phyloP scores from a whole-genome alignment of 164 flowering plant species.

The Macadamia integrifolia region DNA sequence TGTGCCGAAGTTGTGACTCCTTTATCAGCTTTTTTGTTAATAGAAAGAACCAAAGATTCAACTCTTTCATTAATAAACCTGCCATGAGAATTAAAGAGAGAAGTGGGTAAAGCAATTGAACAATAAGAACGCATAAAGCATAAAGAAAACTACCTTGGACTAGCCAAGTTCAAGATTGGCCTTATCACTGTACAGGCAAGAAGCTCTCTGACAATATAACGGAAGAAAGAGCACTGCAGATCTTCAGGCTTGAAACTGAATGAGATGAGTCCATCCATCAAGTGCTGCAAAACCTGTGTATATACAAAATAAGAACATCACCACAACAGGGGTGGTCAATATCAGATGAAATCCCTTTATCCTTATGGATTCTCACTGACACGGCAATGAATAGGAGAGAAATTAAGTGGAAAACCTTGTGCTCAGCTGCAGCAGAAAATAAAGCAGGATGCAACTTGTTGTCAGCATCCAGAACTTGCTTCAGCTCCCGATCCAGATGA shows the following conservation, averaged over 20 bases:
- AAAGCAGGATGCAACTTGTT: conserved; percentile 93
- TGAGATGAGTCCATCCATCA: conserved; percentile 78
- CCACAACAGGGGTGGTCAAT: not conserved
- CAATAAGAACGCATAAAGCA: conserved; percentile 3
- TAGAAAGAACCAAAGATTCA: conserved; percentile 54
- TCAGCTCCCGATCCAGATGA: conserved; percentile 55
- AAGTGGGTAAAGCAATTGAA: conserved; percentile 11
- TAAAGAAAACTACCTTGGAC: conserved; percentile 51
- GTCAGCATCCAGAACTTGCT: conserved; percentile 58
- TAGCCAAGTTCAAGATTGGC: conserved; percentile 87
- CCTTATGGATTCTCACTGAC: not conserved
- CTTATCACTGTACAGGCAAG: conserved; percentile 94
- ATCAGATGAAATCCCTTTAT: conserved; percentile 4
- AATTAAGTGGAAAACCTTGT: conserved; percentile 51
- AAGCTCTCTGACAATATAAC: conserved; percentile 70
- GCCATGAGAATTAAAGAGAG: conserved; percentile 20
- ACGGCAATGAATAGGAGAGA: not conserved
- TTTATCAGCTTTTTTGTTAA: conserved; percentile 41
- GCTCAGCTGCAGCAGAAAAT: conserved; percentile 90
- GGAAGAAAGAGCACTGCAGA: conserved; percentile 80
- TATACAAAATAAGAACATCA: conserved; percentile 4
- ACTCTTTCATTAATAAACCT: conserved; percentile 97
- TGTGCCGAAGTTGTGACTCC: conserved; percentile 29
- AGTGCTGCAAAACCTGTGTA: conserved; percentile 83
- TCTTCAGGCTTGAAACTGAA: conserved; percentile 76